These are phyloP conservation scores for Boeremia exigua DNA, from an alignment of 2,329 filamentous ascomycete genomes.

Conservation along the genomic window DNA sequence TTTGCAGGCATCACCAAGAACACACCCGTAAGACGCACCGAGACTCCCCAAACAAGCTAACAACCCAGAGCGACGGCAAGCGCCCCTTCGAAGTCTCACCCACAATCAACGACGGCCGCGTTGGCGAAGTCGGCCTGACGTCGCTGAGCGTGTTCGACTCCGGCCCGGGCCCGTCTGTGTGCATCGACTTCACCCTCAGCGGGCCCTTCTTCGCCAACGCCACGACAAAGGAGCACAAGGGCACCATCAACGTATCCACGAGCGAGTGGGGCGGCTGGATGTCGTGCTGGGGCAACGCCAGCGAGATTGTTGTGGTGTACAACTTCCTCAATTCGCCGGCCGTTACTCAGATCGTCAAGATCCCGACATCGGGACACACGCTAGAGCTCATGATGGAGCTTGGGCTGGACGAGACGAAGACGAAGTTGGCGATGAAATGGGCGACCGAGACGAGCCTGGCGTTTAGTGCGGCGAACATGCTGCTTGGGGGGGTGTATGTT, in stretches of 20 bases:
- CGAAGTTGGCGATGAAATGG: background rate
- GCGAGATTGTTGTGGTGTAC: background rate
- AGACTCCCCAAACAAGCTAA: background rate
- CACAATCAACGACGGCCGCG: background rate
- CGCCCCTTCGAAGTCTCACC: background rate
- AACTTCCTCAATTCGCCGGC: background rate
- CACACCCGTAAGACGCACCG: background rate
- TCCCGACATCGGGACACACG: background rate
- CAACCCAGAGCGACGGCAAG: background rate
- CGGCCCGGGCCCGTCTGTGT: background rate
- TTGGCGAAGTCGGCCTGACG: background rate
- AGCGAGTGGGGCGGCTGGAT: background rate
- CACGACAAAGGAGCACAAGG: background rate
- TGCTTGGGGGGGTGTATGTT: background rate
- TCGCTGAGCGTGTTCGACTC: background rate
- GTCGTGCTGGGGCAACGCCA: background rate
- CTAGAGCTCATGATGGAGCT: background rate
- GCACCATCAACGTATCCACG: background rate
- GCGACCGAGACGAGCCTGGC: background rate
- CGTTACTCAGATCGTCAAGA: background rate
- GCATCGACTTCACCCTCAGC: background rate
- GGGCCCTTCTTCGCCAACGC: background rate
- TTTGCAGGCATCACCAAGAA: background rate
- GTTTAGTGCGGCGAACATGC: background rate
- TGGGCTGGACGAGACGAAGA: background rate